Evolutionary conservation across 805 yeast genomes (phyloP), one percentile per base, ranked within the genome.

Genomic region (Wickerhamiella brachini): DNA sequence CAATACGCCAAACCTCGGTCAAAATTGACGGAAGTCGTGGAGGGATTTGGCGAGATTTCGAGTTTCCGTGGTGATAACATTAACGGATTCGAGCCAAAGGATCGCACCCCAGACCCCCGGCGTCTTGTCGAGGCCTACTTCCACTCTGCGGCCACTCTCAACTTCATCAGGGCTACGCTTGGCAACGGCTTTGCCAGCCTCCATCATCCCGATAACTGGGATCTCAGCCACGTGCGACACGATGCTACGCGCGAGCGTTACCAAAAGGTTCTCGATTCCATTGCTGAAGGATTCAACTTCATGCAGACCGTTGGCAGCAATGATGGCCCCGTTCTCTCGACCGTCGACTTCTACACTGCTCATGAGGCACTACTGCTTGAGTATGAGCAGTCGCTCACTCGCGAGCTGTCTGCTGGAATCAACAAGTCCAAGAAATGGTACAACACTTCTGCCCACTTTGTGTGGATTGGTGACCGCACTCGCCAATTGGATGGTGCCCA

Each of bases 391-490:
- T 56, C 63, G 24, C 57, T 70, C 48, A 70, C 74, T 15, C 60
- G 74, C 21, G 45, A 56, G 43, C 41, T 37, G 15, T 37, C 41
- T 4, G 41, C 20, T 4, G 41, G 41, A 4, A 53, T 62, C 24
- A 52, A 52, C 21, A 62, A 61, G 37, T 57, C 65, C 2, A 46
- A 54, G 18, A 59, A 61, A 38, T 69, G 64, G 65, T 70, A 65
- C 61, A 65, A 70, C 55, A 68, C 73, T 3, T 68, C 71, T 5
- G 69, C 72, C 1, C 73, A 70, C 49, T 70, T 70, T 55, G 59
- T 70, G 26, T 70, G 73, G 73, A 70, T 70, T 22, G 74, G 74
- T 22, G 74, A 70, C 53, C 64, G 74, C 31, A 70, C 74, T 1
- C 59, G 74, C 10, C 74, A 71, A 58, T 57, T 68, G 2, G 67